Evolutionary conservation across 2,329 filamentous ascomycete genomes (phyloP), one percentile per base, ranked within the genome.

Genomic region (Neonectria punicea): DNA sequence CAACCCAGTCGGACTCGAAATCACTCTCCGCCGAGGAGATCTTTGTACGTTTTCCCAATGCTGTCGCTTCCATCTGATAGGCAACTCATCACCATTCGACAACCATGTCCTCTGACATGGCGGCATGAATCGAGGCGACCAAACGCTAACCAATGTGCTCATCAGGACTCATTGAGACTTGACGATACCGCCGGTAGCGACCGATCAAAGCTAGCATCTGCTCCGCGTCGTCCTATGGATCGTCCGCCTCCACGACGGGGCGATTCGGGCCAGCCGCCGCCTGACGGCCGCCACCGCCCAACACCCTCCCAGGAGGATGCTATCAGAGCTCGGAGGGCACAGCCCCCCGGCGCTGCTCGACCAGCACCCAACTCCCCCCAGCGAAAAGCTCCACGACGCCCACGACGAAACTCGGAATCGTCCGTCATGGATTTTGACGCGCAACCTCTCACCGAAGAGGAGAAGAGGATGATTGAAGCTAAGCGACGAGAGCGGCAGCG

Each of bases 371-470:
- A 69, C 67, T 84, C 81, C 58, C 79, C 81, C n/a, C 77, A 80
- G 47, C 80, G 79, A 61, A 77, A 76, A 53, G 69, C 77, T 8
- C 81, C 83, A 50, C 80, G 85, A 61, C 86, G 90, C 20, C 85
- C 86, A 18, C 88, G 92, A 71, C 88, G 93, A 71, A 94, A 94
- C 77, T 95, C 93, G 3, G 93, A 95, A 63, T 93, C 92, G 0
- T 95, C 93, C 1, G 82, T 93, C 50, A 81, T 90, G 73, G 90
- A 88, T 30, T 75, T 81, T 53, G 80, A 83, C 57, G 80, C 89
- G 72, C 89, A 86, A 75, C 84, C 86, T 5, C 80, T 90, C 61
- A 87, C 87, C 47, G 86, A 90, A 25, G 86, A 88, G 72, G 79
- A 81, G 63, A 79, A 76, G 67, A 75, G 75, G 60, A 77, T 80